Base-by-base conservation (phyloP, 116 monocot genomes). In the Trichopus zeylanicus region DNA sequence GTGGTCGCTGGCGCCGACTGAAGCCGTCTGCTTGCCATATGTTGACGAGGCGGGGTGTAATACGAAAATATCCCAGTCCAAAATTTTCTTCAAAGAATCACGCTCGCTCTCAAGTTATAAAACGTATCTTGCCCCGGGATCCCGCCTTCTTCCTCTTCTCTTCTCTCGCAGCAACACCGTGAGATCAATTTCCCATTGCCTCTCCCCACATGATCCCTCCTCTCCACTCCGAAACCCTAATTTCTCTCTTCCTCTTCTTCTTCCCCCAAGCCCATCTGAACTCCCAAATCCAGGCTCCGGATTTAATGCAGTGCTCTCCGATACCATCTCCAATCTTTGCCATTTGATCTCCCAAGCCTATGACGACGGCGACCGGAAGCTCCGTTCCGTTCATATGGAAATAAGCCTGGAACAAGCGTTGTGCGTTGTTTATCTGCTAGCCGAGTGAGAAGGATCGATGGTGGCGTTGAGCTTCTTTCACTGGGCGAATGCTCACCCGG, bases 391-490 rank as follows among this genome's bases (percentile, higher is more conserved):
- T n/a, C 73, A 47, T 9, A 29, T 79, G 64, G 55, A 72, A 28
- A 46, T 85, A 20, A 82, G 52, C 34, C 56, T 53, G 15, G 80
- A 89, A 26, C 80, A 86, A 42, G 89, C 83, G 21, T 60, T 71
- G 30, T 38, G 83, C 16, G 57, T 83, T 25, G 67, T 83, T 28
- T 51, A 73, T 32, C 72, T 78, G 25, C 78, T 94, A 19, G 73
- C 77, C 7, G 60, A 73, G 31, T 54, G 59, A 37, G 85, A 84
- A 33, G 91, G 97, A 0, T 98, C 97, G 28, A 59, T 71, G 67
- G 77, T 80, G 20, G 82, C 87, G 5, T 65, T 98, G 62, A 66
- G 69, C 60, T 91, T 98, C 72, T 91, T 98, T 63, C 56, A 64
- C 51, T 82, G 97, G 79, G 80, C 82, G 5, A 56, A 74, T 27